A percentile compares a stretch with the other conserved stretches of the same genome.
Conservation (phyloP, 2,329 filamentous ascomycete genomes). For the Myriosclerotinia curreyana region DNA sequence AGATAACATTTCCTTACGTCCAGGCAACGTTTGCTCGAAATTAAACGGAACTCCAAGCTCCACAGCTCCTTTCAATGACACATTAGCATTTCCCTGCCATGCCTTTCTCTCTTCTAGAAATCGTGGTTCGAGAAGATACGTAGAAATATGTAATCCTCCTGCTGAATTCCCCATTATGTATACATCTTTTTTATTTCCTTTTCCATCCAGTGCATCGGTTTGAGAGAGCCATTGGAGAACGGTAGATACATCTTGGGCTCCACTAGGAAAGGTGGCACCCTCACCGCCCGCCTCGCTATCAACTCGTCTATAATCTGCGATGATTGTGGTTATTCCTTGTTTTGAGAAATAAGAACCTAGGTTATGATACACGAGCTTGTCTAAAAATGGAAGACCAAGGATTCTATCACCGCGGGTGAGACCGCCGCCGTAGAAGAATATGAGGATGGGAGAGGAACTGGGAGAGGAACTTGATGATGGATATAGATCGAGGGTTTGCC, state of each 20-base stretch:
- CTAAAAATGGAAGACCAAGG: constrained; percentile 21
- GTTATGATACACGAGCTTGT: constrained; percentile 35
- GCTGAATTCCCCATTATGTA: constrained; percentile 38
- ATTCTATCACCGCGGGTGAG: constrained; percentile 34
- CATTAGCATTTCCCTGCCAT: constrained; percentile 20
- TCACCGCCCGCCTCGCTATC: constrained; percentile 31
- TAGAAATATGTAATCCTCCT: constrained; percentile 36
- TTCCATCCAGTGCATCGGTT: constrained; percentile 30
- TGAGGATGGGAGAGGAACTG: constrained; percentile 29
- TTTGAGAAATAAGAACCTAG: constrained; percentile 36
- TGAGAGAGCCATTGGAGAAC: constrained; percentile 24
- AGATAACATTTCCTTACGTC: constrained; percentile 24
- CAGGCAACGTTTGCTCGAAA: constrained; percentile 25
- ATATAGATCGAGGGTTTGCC: constrained; percentile 37
- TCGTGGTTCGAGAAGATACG: constrained; percentile 32
- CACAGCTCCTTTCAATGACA: constrained; percentile 32
- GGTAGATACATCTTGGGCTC: constrained; percentile 35
- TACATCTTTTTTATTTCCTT: constrained; percentile 29
- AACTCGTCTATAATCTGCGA: constrained; percentile 36
- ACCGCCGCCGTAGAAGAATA: constrained; percentile 38
- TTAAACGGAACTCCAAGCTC: constrained; percentile 32
- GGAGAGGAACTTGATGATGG: constrained; percentile 21
- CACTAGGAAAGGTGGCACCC: constrained; percentile 34
- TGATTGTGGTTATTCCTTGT: constrained; percentile 32
- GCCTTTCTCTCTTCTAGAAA: constrained; percentile 30